Conservation (phyloP, 495 filamentous ascomycete species). For the Endocarpon pusillum region DNA sequence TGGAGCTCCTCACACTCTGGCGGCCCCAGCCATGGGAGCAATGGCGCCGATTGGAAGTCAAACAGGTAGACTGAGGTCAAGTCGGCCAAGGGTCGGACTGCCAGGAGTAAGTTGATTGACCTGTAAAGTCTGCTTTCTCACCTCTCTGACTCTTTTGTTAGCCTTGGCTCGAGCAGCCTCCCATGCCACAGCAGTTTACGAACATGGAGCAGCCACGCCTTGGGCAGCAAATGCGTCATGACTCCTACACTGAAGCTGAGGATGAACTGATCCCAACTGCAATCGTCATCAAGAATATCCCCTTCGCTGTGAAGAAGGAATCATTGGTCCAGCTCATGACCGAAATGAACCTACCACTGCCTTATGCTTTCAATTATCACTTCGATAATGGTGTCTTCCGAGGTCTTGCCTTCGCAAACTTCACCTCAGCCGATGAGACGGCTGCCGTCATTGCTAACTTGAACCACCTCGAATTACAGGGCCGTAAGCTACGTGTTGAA, state of each 20-base stretch:
- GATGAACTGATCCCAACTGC: constrained; percentile 93
- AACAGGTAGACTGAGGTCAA: no score
- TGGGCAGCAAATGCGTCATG: no score
- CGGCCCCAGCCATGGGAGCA: no score
- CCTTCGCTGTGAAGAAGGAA: constrained; percentile 96
- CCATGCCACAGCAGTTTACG: no score
- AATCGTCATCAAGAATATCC: constrained; percentile 99
- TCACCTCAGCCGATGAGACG: constrained; percentile 88
- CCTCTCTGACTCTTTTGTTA: no score
- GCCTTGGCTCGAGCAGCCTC: no score
- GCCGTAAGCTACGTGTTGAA: constrained; percentile 83
- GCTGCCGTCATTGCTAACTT: constrained; percentile 74
- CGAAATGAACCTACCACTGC: constrained; percentile 72
- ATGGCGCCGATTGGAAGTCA: no score
- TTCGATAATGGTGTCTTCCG: constrained; percentile 97
- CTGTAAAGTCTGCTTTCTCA: no score
- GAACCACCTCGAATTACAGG: constrained; percentile 91
- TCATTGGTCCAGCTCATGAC: constrained; percentile 85
- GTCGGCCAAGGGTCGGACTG: no score
- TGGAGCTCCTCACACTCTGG: no score
- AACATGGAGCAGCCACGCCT: no score
- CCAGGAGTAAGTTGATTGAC: no score
- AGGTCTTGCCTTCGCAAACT: constrained; percentile 94
- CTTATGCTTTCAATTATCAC: constrained; percentile 98
- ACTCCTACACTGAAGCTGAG: constrained; percentile 36